These are phyloP conservation scores for Colletotrichum noveboracense DNA, from an alignment of 2,329 filamentous ascomycete genomes.

Conservation along the genomic window DNA sequence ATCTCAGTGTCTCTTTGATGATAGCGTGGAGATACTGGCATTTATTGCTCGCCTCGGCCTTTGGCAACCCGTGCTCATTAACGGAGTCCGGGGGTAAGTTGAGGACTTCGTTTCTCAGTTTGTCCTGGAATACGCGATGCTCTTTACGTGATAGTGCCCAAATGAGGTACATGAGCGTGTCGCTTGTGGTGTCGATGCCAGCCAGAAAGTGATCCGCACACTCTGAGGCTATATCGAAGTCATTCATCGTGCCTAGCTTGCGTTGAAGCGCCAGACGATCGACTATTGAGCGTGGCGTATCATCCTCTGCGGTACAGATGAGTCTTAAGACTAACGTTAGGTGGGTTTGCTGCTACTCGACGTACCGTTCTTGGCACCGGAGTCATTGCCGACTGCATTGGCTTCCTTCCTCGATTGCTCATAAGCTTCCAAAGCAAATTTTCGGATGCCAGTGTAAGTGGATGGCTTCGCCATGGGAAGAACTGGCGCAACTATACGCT, in stretches of 20 bases:
- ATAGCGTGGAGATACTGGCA: neutral
- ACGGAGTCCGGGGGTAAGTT: neutral
- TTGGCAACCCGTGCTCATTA: neutral
- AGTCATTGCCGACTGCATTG: rapidly evolving
- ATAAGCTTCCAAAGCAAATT: neutral
- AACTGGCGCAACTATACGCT: rapidly evolving
- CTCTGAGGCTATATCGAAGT: neutral
- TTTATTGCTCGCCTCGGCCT: neutral
- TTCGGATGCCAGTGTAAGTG: neutral
- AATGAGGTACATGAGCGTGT: neutral
- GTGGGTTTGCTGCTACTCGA: too few relatives aligned
- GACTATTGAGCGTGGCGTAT: neutral
- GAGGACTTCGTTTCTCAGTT: neutral
- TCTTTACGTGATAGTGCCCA: neutral
- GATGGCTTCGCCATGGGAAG: neutral
- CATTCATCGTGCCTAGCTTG: neutral
- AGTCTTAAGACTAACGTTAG: too few relatives aligned
- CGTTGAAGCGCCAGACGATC: neutral
- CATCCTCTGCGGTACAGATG: neutral
- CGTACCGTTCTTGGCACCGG: rapidly evolving
- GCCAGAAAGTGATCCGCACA: neutral
- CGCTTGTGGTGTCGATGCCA: neutral
- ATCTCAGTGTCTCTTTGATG: neutral
- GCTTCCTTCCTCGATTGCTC: neutral
- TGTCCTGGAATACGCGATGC: neutral